Evolutionary conservation across 768 basidiomycete genomes (phyloP).

Genomic region (Suillus americanus): DNA sequence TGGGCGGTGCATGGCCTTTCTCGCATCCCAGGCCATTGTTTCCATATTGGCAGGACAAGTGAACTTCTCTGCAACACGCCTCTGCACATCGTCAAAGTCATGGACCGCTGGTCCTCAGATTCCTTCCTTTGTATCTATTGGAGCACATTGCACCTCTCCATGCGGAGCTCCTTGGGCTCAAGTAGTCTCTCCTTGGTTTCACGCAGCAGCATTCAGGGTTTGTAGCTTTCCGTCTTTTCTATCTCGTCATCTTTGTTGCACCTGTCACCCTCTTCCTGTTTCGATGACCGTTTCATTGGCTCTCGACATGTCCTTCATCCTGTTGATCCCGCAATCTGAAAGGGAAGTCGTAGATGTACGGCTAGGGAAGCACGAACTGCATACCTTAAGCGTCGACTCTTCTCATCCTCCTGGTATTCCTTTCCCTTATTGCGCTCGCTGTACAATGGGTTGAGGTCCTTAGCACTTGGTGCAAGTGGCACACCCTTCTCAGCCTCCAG

Average conservation of each 20-base stretch:
- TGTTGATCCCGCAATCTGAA: slow-evolving; percentile 58
- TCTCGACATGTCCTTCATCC: too few species aligned
- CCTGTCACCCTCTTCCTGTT: too few species aligned
- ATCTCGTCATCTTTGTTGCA: too few species aligned
- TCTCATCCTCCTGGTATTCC: slow-evolving; percentile 25
- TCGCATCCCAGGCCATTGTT: slow-evolving; percentile 28
- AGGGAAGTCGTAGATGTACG: background rate
- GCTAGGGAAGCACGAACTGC: background rate
- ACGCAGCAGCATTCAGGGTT: too few species aligned
- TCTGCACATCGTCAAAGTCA: slow-evolving; percentile 27
- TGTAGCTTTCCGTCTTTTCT: too few species aligned
- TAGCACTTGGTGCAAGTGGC: slow-evolving; percentile 68
- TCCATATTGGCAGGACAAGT: slow-evolving; percentile 35
- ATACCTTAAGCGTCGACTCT: slow-evolving; percentile 37
- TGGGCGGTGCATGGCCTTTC: slow-evolving; percentile 14
- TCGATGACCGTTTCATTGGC: too few species aligned
- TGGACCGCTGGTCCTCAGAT: slow-evolving; percentile 34
- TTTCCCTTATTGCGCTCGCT: slow-evolving; percentile 24
- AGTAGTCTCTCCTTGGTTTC: too few species aligned
- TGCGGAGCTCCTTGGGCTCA: background rate
- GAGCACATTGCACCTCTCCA: slow-evolving; percentile 18
- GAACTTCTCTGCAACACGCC: slow-evolving; percentile 20
- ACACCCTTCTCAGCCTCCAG: slow-evolving; percentile 69
- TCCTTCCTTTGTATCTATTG: slow-evolving; percentile 34
- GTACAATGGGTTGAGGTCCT: slow-evolving; percentile 86